Evolutionary conservation across 2,329 filamentous ascomycete genomes (phyloP).

Genomic region (Sarocladiaceae sp.): DNA sequence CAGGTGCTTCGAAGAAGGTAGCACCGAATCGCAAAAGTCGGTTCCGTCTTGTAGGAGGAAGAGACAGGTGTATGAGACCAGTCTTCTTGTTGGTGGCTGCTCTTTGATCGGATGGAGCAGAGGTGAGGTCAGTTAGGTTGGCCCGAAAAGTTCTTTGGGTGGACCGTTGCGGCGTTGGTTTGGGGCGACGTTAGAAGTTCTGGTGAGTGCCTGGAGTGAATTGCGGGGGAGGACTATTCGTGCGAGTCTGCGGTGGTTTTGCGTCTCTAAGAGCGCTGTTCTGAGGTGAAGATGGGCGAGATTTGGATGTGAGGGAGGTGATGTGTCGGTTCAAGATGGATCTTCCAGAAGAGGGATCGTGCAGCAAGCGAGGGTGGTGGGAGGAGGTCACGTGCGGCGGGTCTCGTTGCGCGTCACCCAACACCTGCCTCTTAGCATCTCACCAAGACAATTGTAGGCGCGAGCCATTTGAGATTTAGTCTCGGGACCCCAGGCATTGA

Average conservation of each 20-base stretch:
- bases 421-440: neutral
- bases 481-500: too few species aligned
- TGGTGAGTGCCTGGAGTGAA: neutral
- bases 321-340: conserved; percentile 1
- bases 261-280: conserved; percentile 1
- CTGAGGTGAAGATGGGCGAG: neutral
- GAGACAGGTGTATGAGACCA: neutral
- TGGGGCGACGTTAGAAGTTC: neutral
- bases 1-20: conserved; percentile 4
- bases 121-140: conserved; percentile 1
- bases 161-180: conserved; percentile 2
- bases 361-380: conserved; percentile 1
- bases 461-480: too few species aligned
- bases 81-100: neutral
- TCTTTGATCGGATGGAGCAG: conserved; percentile 2
- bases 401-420: neutral
- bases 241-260: conserved; percentile 2
- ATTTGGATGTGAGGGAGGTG: neutral
- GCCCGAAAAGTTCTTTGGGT: conserved; percentile 8
- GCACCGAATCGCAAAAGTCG: neutral
- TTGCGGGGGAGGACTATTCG: neutral
- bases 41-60: neutral
- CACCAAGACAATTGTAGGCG: too few species aligned
- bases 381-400: conserved; percentile 4
- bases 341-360: conserved; percentile 1